Evolutionary conservation across 306 rosid species (phyloP).

Genomic region (Citrullus amarus): DNA sequence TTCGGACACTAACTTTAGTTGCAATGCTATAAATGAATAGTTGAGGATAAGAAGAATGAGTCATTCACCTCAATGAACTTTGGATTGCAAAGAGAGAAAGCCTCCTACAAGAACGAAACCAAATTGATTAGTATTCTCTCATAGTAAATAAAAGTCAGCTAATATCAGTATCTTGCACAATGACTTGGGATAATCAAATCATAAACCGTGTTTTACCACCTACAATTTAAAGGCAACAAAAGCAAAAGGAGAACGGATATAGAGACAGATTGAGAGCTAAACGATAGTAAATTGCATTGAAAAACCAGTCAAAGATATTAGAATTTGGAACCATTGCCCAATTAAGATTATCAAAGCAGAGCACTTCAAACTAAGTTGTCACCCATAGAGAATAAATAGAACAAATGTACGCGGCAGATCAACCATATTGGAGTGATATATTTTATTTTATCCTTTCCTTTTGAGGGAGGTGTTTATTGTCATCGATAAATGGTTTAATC

Average conservation of each 20-base stretch:
- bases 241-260: background rate
- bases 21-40: background rate
- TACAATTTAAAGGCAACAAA: background rate
- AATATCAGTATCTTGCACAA: background rate
- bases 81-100: slow-evolving; percentile 76
- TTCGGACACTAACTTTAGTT: background rate
- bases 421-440: background rate
- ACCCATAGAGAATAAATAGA: background rate
- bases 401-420: background rate
- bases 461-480: background rate
- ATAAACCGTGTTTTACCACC: background rate
- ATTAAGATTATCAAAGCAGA: background rate
- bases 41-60: background rate
- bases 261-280: no score
- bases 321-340: background rate
- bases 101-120: slow-evolving; percentile 41
- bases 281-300: no score
- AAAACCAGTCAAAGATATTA: no score
- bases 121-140: slow-evolving; percentile 5
- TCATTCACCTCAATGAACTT: slow-evolving; percentile 70
- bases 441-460: background rate
- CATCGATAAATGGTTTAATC: background rate
- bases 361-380: background rate
- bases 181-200: background rate
- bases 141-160: background rate